These are phyloP conservation scores for Sphagnurus paluster DNA, from an alignment of 1,284 basidiomycete species.

Conservation along the genomic window DNA sequence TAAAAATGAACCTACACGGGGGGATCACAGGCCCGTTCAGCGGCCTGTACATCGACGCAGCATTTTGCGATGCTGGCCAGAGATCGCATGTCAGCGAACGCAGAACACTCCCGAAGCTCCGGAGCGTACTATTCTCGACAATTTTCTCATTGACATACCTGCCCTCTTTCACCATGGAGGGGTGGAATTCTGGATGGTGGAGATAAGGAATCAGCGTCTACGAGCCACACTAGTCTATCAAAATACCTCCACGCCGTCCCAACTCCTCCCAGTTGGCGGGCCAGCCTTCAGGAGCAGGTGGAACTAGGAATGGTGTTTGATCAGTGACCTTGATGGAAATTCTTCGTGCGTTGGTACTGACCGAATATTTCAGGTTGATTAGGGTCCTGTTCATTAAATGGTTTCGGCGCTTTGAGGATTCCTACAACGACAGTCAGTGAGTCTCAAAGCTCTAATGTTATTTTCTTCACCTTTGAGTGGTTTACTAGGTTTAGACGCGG, in stretches of 20 bases:
- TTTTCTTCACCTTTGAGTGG: slow-evolving; percentile 11
- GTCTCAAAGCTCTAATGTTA: not conserved
- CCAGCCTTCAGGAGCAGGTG: slow-evolving; percentile 13
- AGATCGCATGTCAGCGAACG: slow-evolving; percentile 20
- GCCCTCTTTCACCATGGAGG: slow-evolving; percentile 19
- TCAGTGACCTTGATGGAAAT: not conserved
- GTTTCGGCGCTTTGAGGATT: slow-evolving; percentile 14
- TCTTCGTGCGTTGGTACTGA: slow-evolving; percentile 3
- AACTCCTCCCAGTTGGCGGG: slow-evolving; percentile 11
- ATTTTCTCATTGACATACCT: slow-evolving; percentile 15
- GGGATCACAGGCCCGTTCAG: not conserved
- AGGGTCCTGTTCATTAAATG: slow-evolving; percentile 8
- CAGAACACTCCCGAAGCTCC: slow-evolving; percentile 14
- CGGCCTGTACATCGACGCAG: slow-evolving; percentile 9
- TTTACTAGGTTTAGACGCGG: not conserved
- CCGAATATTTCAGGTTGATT: slow-evolving; percentile 15
- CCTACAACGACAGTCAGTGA: slow-evolving; percentile 1
- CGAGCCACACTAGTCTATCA: slow-evolving; percentile 2
- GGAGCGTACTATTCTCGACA: slow-evolving; percentile 22
- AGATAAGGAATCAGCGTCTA: slow-evolving; percentile 14
- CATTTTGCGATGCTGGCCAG: slow-evolving; percentile 19
- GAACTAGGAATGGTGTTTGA: slow-evolving; percentile 3
- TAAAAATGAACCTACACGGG: not conserved
- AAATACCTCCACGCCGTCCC: slow-evolving; percentile 11
- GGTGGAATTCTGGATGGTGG: slow-evolving; percentile 9